These are phyloP conservation scores for Scheffersomyces ergatensis DNA, from an alignment of 805 yeast species.

Conservation along the genomic window DNA sequence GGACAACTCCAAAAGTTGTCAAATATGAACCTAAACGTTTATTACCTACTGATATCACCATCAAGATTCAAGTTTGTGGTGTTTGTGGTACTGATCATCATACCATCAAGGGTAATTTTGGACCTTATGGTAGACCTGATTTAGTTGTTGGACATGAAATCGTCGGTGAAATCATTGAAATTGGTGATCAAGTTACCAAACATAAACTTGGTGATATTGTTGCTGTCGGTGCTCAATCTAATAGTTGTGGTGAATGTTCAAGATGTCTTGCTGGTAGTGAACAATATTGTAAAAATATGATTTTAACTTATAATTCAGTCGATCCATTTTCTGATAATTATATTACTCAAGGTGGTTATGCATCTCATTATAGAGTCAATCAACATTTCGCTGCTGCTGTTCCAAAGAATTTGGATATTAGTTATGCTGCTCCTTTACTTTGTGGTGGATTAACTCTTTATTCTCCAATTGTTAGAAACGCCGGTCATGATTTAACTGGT, in stretches of 20 bases:
- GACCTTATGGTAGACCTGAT: slow-evolving; percentile 21
- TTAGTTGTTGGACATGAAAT: slow-evolving; percentile 63
- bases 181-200: slow-evolving; percentile 53
- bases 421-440: slow-evolving; percentile 48
- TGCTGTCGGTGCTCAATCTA: slow-evolving; percentile 72
- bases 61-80: slow-evolving; percentile 61
- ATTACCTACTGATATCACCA: slow-evolving; percentile 44
- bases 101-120: slow-evolving; percentile 54
- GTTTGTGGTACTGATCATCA: slow-evolving; percentile 63
- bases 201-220: slow-evolving; percentile 70
- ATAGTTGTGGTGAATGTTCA: slow-evolving; percentile 59
- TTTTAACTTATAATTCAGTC: slow-evolving; percentile 49
- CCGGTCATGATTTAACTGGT: slow-evolving; percentile 14
- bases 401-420: slow-evolving; percentile 41
- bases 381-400: slow-evolving; percentile 44
- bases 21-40: slow-evolving; percentile 22
- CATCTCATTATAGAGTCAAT: slow-evolving; percentile 43
- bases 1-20: slow-evolving; percentile 30
- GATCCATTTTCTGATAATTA: slow-evolving; percentile 31
- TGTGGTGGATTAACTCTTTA: slow-evolving; percentile 57
- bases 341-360: slow-evolving; percentile 46
- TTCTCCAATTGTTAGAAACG: slow-evolving; percentile 47
- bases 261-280: slow-evolving; percentile 41
- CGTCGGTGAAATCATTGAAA: slow-evolving; percentile 53
- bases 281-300: slow-evolving; percentile 49